Percentiles rank a stretch among this genome's conserved stretches.
These are phyloP conservation scores for Eucalyptus curtisii DNA, from an alignment of 345 rosid species.

Conservation along the genomic window DNA sequence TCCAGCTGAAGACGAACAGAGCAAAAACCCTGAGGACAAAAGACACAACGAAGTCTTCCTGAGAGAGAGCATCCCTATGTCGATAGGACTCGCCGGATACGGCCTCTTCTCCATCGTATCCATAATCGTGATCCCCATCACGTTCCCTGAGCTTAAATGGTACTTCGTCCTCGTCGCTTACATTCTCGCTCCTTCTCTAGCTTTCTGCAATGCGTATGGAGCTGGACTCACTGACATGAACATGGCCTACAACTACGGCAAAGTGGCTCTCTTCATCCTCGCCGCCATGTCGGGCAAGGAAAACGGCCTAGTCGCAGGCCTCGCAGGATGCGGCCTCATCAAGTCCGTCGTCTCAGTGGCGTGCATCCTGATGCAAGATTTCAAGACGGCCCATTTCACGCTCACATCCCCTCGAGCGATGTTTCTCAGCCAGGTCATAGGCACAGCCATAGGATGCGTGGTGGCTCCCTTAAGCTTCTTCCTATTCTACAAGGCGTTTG, in stretches of 20 bases:
- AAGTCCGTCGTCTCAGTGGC: constrained; percentile 87
- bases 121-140: constrained; percentile 48
- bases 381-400: constrained; percentile 81
- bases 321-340: constrained; percentile 81
- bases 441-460: constrained; percentile 65
- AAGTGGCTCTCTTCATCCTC: constrained; percentile 71
- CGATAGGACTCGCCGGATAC: constrained; percentile 60
- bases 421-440: constrained; percentile 75
- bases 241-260: constrained; percentile 98
- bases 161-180: constrained; percentile 67
- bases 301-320: constrained; percentile 74
- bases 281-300: constrained; percentile 74
- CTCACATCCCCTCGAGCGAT: constrained; percentile 80
- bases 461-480: constrained; percentile 78
- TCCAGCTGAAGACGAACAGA: constrained; percentile 5
- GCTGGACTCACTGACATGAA: constrained; percentile 93
- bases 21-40: constrained; percentile 7
- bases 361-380: constrained; percentile 91
- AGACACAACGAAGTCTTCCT: constrained; percentile 57
- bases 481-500: constrained; percentile 82
- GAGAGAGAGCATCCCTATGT: constrained; percentile 65
- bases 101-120: constrained; percentile 40
- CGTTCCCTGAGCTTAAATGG: constrained; percentile 95
- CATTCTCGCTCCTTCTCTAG: constrained; percentile 71
- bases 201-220: constrained; percentile 93